These are phyloP conservation scores for Reutealis trisperma DNA, from an alignment of 345 rosid genomes.

Conservation along the genomic window DNA sequence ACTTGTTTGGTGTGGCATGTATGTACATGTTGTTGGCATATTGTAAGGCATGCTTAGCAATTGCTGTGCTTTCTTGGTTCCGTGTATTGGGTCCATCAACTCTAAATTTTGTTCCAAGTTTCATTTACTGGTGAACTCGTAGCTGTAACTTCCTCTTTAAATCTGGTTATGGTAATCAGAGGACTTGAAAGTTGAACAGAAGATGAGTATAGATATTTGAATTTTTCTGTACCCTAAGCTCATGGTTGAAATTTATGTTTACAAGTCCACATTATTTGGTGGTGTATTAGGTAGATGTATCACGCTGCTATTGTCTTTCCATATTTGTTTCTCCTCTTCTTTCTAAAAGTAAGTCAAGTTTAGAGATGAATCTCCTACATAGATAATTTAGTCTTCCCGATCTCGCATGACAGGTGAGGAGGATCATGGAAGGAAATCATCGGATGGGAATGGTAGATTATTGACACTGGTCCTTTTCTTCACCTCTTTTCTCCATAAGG, in stretches of 20 bases:
- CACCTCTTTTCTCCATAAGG: constrained; percentile 6
- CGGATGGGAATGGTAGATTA: constrained; percentile 92
- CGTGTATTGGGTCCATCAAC: not conserved
- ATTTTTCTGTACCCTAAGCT: not conserved
- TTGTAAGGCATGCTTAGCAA: not conserved
- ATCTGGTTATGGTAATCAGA: not conserved
- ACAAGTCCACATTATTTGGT: not conserved
- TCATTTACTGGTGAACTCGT: not conserved
- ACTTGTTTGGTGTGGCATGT: not conserved
- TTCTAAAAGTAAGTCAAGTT: not conserved
- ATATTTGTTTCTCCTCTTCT: not conserved
- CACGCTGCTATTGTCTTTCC: not conserved
- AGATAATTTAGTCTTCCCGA: not conserved
- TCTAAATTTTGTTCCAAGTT: not conserved
- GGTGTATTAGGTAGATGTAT: not conserved
- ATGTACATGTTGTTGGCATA: not conserved
- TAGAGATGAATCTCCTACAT: not conserved
- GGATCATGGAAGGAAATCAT: constrained; percentile 95
- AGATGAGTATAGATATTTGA: not conserved
- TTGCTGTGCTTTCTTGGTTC: not conserved
- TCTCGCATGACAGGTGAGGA: constrained; percentile 61
- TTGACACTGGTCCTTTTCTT: constrained; percentile 20
- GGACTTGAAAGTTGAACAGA: not conserved
- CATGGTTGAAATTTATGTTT: not conserved
- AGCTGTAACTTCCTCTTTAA: not conserved